Evolutionary conservation across 306 rosid species (phyloP), one percentile per base, ranked within the genome.

Genomic region (Biancaea sappan): DNA sequence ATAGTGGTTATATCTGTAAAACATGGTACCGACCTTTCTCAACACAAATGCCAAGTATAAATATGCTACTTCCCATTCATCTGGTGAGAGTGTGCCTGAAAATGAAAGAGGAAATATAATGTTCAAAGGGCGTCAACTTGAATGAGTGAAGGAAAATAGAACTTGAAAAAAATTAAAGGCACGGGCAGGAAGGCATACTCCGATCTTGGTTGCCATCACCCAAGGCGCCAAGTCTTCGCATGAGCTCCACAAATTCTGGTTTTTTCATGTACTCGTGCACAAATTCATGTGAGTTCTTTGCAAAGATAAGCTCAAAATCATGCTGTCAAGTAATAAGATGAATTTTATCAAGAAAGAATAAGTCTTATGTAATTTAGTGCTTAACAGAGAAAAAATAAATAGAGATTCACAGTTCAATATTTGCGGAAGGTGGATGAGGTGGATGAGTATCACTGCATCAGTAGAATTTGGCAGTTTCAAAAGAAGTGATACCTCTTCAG

Each of bases 181-280:
- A 53, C 25, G 34, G 69, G 59, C 48, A 68, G 14, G 15, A 34
- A 54, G 52, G 46, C 84, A 57, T 88, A 91, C 96, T 89, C 34
- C 80, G 93, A 85, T 92, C 99, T 79, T 86, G 97, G 87, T 86
- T 95, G 26, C 97, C 92, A 72, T 95, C 99, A 68, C 99, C 99
- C 86, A 95, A 84, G 69, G 99, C 99, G 52, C 98, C 99, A 7
- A 92, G 92, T 79, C 91, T 82, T 69, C 93, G 87, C 99, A 95
- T 92, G 84, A 95, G 89, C 56, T 95, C 97, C 40, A 92, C 89
- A 38, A 81, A 94, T 77, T 87, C 96, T 0, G 91, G 84, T 47
- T 77, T 84, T 79, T 95, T 92, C 93, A 92, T 76, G 35, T 95
- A 88, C 70, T 90, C 93, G 0, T 90, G 90, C 61, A 95, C 98